Evolutionary conservation across 1,284 basidiomycete genomes (phyloP).

Genomic region (Schizopora paradoxa): DNA sequence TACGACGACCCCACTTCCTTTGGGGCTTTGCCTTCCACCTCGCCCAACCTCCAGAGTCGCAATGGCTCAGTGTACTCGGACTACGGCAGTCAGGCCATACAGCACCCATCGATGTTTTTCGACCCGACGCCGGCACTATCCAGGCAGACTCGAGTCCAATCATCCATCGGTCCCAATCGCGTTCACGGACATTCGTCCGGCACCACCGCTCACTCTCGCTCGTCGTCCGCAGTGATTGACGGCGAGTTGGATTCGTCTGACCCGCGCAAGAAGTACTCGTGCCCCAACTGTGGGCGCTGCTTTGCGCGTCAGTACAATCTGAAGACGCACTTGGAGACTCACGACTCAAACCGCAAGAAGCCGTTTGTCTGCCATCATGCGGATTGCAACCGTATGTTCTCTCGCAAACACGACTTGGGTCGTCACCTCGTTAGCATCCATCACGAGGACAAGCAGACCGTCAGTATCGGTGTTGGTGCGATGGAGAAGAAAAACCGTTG

Average conservation of each 20-base stretch:
- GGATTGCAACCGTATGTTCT: constrained; percentile 80
- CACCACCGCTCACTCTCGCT: not conserved
- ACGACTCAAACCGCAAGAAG: constrained; percentile 82
- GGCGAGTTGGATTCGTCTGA: no score
- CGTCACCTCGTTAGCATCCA: constrained; percentile 85
- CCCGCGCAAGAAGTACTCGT: constrained; percentile 71
- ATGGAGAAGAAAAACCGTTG: no score
- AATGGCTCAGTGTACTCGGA: constrained; percentile 39
- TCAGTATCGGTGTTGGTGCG: no score
- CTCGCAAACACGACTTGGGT: constrained; percentile 84
- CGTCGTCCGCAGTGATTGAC: no score
- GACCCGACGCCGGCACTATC: constrained; percentile 37
- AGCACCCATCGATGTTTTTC: no score
- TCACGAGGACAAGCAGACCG: constrained; percentile 60
- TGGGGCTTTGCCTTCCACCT: constrained; percentile 52
- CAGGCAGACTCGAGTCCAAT: constrained; percentile 37
- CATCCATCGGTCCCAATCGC: constrained; percentile 19
- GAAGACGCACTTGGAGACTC: constrained; percentile 87
- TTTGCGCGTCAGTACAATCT: constrained; percentile 87
- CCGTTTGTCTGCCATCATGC: constrained; percentile 79
- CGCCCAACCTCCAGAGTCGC: constrained; percentile 41
- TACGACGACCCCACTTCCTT: constrained; percentile 43
- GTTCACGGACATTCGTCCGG: not conserved
- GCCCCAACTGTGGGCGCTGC: constrained; percentile 63
- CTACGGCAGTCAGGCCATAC: constrained; percentile 13